Evolutionary conservation across 106 monocot genomes (phyloP).

Genomic region (Dendrobium officinale): DNA sequence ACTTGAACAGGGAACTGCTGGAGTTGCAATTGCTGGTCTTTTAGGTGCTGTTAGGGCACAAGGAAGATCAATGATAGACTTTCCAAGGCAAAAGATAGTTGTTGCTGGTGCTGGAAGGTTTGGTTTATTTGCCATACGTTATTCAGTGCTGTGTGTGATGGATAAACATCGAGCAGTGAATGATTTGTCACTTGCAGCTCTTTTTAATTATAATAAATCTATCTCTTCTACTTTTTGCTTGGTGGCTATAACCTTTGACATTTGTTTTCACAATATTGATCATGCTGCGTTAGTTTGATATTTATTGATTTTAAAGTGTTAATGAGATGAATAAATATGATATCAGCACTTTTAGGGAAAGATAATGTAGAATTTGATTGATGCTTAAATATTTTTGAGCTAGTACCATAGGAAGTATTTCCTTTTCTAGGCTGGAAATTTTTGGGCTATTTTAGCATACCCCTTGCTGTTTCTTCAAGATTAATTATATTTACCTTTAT

Average conservation of each 20-base stretch:
- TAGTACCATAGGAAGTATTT: too few species aligned
- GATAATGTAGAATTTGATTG: neutral
- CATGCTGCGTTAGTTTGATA: neutral
- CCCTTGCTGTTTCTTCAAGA: too few species aligned
- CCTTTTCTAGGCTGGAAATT: too few species aligned
- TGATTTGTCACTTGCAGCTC: neutral
- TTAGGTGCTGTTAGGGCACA: constrained; percentile 96
- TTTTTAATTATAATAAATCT: neutral
- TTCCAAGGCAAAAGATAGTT: constrained; percentile 97
- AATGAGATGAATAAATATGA: neutral
- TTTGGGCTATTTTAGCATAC: too few species aligned
- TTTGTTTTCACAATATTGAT: constrained; percentile 1
- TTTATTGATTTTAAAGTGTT: neutral
- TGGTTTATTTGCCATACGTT: neutral
- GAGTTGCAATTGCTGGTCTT: constrained; percentile 97
- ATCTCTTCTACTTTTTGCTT: neutral
- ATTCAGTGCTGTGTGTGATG: neutral
- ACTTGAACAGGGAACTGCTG: constrained; percentile 80
- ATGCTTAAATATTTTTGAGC: neutral
- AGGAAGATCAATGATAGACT: constrained; percentile 92
- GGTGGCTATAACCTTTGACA: neutral
- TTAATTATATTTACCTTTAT: too few species aligned
- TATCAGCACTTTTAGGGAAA: neutral
- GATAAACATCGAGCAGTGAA: neutral
- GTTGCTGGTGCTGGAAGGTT: constrained; percentile 99